phyloP scores from a whole-genome alignment of 495 filamentous ascomycete genomes.

The Tuber microsphaerosporum region DNA sequence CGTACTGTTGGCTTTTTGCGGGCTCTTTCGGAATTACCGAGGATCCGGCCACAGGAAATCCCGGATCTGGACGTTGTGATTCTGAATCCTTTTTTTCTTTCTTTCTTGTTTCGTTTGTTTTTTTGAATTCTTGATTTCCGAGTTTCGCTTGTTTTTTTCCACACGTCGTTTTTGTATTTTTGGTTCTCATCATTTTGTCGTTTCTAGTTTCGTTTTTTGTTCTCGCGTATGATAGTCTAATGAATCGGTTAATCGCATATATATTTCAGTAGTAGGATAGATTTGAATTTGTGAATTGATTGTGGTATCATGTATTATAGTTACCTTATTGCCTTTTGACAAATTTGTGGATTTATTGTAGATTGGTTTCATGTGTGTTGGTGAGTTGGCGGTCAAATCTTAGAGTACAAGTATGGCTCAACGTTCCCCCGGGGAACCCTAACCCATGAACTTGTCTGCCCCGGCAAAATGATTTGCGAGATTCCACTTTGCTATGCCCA shows the following conservation, averaged over 20 bases:
- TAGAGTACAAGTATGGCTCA: too few species aligned
- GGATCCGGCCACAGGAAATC: background rate
- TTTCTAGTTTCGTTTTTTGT: background rate
- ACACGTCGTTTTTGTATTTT: background rate
- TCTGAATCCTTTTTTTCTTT: background rate
- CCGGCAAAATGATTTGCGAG: background rate
- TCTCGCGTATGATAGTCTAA: background rate
- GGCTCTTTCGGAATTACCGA: background rate
- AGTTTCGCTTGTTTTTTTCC: background rate
- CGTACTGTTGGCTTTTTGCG: background rate
- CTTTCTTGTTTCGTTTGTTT: background rate
- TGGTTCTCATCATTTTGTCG: background rate
- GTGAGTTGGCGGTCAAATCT: too few species aligned
- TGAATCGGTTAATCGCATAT: background rate
- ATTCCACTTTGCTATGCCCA: background rate
- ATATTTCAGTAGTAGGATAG: background rate
- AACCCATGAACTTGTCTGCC: background rate
- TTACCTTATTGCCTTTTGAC: background rate
- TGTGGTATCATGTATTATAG: background rate
- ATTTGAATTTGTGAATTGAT: background rate
- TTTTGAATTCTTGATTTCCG: background rate
- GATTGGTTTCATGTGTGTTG: background rate
- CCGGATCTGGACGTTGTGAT: background rate
- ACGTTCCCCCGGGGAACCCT: background rate
- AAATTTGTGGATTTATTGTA: background rate